phyloP scores from a whole-genome alignment of 1,284 basidiomycete species.

The Neotropicomus parvogracilis region DNA sequence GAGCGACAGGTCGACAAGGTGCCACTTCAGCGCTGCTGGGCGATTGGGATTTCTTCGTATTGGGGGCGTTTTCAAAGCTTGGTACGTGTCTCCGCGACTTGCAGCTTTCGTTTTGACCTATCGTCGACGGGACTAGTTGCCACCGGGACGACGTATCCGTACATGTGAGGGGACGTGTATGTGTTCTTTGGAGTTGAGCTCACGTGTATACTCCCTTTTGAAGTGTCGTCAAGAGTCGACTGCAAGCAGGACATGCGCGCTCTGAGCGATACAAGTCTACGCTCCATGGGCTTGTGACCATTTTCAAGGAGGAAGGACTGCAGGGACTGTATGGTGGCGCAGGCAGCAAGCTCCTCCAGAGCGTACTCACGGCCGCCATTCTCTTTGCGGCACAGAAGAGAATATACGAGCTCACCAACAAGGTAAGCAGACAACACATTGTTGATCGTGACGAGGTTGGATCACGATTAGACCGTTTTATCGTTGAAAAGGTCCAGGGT shows the following conservation, averaged over 20 bases:
- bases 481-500: slow-evolving; percentile 13
- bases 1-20: slow-evolving; percentile 43
- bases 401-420: slow-evolving; percentile 68
- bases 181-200: slow-evolving; percentile 2
- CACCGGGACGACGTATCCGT: slow-evolving; percentile 73
- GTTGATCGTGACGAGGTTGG: background rate
- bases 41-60: slow-evolving; percentile 86
- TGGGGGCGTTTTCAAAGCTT: slow-evolving; percentile 86
- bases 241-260: slow-evolving; percentile 70
- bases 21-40: slow-evolving; percentile 53
- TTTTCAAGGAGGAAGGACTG: slow-evolving; percentile 75
- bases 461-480: slow-evolving; percentile 15
- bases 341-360: slow-evolving; percentile 82
- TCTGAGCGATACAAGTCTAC: slow-evolving; percentile 69
- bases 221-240: slow-evolving; percentile 79
- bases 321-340: slow-evolving; percentile 83
- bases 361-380: slow-evolving; percentile 87
- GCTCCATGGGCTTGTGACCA: slow-evolving; percentile 64
- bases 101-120: background rate
- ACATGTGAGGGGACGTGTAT: slow-evolving; percentile 52
- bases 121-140: slow-evolving; percentile 49
- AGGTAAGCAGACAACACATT: too few relatives aligned
- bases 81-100: slow-evolving; percentile 40
- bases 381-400: slow-evolving; percentile 82
- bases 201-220: background rate